Percentiles rank a stretch among this genome's conserved stretches.
Conservation (phyloP, 805 yeast species). For the Debaryomyces maramus region DNA sequence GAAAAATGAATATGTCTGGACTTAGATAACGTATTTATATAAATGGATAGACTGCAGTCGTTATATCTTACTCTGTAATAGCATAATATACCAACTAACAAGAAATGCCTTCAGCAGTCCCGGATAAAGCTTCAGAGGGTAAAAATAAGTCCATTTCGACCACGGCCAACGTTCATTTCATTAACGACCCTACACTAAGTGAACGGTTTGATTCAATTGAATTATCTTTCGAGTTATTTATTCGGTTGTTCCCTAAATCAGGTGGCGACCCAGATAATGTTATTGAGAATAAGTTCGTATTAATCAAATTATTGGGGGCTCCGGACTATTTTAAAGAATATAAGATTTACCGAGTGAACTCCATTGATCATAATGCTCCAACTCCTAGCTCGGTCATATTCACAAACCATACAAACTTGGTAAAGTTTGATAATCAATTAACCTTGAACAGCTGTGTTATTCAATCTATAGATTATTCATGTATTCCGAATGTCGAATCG, state of each 20-base stretch:
- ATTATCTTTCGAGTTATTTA: slow-evolving; percentile 34
- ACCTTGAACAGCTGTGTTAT: slow-evolving; percentile 44
- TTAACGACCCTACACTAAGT: slow-evolving; percentile 29
- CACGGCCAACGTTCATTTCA: slow-evolving; percentile 29
- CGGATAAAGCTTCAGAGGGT: background rate
- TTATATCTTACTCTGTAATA: background rate
- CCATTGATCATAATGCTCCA: slow-evolving; percentile 22
- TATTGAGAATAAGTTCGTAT: slow-evolving; percentile 21
- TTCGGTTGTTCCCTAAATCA: slow-evolving; percentile 31
- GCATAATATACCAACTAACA: background rate
- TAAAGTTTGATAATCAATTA: slow-evolving; percentile 33
- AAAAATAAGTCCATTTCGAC: slow-evolving; percentile 20
- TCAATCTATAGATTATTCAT: slow-evolving; percentile 28
- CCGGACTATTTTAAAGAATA: slow-evolving; percentile 35
- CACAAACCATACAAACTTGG: slow-evolving; percentile 37
- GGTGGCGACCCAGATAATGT: slow-evolving; percentile 2
- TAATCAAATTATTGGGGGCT: slow-evolving; percentile 40
- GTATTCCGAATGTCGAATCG: slow-evolving; percentile 42
- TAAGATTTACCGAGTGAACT: slow-evolving; percentile 35
- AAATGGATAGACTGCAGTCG: background rate
- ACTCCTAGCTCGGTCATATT: slow-evolving; percentile 34
- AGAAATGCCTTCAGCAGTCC: slow-evolving; percentile 18
- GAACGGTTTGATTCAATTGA: slow-evolving; percentile 26
- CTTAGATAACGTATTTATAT: background rate
- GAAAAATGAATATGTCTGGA: background rate